Evolutionary conservation across 371 early-diverging fungal genomes (phyloP), one percentile per base, ranked within the genome.

Genomic region (Zychaea mexicana): DNA sequence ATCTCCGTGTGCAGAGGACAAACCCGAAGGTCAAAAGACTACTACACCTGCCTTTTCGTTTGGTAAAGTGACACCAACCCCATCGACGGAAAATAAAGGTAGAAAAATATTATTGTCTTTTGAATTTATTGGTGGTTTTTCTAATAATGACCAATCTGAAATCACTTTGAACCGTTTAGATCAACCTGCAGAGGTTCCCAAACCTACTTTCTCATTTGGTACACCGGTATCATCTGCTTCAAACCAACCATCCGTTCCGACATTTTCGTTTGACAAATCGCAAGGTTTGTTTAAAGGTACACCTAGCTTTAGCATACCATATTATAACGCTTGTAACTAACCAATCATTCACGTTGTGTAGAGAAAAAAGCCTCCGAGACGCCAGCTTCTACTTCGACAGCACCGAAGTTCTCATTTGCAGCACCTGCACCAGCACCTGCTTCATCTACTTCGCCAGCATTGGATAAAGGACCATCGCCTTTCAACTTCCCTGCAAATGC

Each of bases 121-220:
- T 36, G 2, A 36, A 10, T 36, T 36, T 36, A 36, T 36, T 10
- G 8, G 0, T 15, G 15, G 8, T 10, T 36, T 36, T 36, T 36
- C 15, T 36, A 10, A 8, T 36, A n/a, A n/a, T n/a, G n/a, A n/a
- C 15, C 15, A 10, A 36, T 36, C 36, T 36, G 15, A 36, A 36
- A 8, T 10, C 15, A 36, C 15, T 36, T 36, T 36, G 8, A 10
- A 1, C 15, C 15, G 15, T 10, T 15, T 15, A 15, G 42, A 42
- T 42, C 42, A 42, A 42, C 15, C 42, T 42, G 7, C 42, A 42
- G 42, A 42, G 15, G 0, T n/a, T 42, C 7, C 42, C 15, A 42
- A 32, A 57, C 36, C 28, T 3, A 21, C 57, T 1, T 57, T 57
- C 24, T n/a, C 30, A 22, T 57, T 57, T 38, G 57, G 57, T 57